Evolutionary conservation across 768 basidiomycete genomes (phyloP).

Genomic region (Asterophora lycoperdoides): DNA sequence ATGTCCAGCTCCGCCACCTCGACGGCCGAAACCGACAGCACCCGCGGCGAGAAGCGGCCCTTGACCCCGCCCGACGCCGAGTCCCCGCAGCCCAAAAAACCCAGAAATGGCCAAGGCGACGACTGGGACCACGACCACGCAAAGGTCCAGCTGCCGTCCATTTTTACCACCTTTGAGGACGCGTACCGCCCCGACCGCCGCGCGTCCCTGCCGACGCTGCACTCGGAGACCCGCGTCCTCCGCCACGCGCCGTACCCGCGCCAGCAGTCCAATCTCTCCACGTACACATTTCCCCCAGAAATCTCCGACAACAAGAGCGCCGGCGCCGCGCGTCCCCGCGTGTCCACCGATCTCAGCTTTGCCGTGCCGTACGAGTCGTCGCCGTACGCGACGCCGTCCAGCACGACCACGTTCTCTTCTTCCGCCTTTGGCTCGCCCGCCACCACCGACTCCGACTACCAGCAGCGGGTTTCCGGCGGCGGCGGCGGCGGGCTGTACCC

Average conservation of each 20-base stretch:
- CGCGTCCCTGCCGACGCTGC: conserved; percentile 58
- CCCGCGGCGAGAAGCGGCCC: conserved; percentile 55
- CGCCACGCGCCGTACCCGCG: conserved; percentile 55
- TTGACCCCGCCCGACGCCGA: conserved; percentile 53
- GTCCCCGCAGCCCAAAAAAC: conserved; percentile 51
- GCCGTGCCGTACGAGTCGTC: conserved; percentile 45
- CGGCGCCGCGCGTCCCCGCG: conserved; percentile 43
- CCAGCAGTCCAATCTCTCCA: conserved; percentile 40
- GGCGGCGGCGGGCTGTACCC: conserved; percentile 41
- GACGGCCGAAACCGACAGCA: conserved; percentile 62
- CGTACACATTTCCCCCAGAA: conserved; percentile 56
- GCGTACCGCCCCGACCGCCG: conserved; percentile 54
- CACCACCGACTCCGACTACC: too few relatives aligned
- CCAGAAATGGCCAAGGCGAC: conserved; percentile 33
- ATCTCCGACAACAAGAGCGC: conserved; percentile 32
- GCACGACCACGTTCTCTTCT: conserved; percentile 45
- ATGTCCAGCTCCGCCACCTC: conserved; percentile 79
- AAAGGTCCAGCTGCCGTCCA: conserved; percentile 70
- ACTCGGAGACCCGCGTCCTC: conserved; percentile 50
- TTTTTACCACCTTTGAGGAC: conserved; percentile 68
- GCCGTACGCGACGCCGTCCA: conserved; percentile 48
- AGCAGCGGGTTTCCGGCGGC: conserved; percentile 41
- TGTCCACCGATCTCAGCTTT: conserved; percentile 46
- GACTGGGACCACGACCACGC: conserved; percentile 32
- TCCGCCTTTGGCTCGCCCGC: conserved; percentile 42